Percentiles rank a stretch among this genome's conserved stretches.
Evolutionary conservation across 2,329 filamentous ascomycete genomes (phyloP).

Genomic region (Metarhizium anisopliae): DNA sequence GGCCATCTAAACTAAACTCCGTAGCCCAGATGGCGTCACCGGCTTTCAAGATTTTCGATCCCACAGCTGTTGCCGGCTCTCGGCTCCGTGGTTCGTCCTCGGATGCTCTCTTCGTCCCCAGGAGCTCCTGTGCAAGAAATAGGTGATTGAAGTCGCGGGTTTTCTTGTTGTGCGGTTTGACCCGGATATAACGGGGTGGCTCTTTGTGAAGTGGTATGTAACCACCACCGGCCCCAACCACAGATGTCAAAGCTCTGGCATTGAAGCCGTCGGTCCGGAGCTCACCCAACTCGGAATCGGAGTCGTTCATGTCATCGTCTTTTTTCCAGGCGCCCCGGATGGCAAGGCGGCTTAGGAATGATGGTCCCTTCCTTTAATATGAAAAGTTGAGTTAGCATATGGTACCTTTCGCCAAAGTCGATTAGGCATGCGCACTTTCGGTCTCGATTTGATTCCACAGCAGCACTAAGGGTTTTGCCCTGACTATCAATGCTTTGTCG

Average conservation of each 20-base stretch:
- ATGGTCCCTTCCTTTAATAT: constrained; percentile 64
- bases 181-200: constrained; percentile 83
- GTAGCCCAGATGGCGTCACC: constrained; percentile 79
- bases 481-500: constrained; percentile 33
- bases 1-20: constrained; percentile 88
- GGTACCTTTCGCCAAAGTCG: not conserved
- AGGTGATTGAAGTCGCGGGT: constrained; percentile 73
- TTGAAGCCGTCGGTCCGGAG: constrained; percentile 70
- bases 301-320: constrained; percentile 47
- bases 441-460: constrained; percentile 44
- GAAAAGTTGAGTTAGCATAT: constrained; percentile 7
- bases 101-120: constrained; percentile 39
- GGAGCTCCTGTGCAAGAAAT: constrained; percentile 88
- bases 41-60: constrained; percentile 31
- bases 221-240: constrained; percentile 56
- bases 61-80: constrained; percentile 26
- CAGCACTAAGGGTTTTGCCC: constrained; percentile 24
- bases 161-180: constrained; percentile 73
- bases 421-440: constrained; percentile 45
- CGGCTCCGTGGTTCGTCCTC: constrained; percentile 19
- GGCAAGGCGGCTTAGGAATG: constrained; percentile 74
- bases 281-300: constrained; percentile 62
- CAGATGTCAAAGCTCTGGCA: constrained; percentile 71
- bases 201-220: constrained; percentile 84
- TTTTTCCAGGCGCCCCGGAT: constrained; percentile 71